Base-by-base conservation (phyloP, 2,329 filamentous ascomycete species). In the Arthroderma sp. region DNA sequence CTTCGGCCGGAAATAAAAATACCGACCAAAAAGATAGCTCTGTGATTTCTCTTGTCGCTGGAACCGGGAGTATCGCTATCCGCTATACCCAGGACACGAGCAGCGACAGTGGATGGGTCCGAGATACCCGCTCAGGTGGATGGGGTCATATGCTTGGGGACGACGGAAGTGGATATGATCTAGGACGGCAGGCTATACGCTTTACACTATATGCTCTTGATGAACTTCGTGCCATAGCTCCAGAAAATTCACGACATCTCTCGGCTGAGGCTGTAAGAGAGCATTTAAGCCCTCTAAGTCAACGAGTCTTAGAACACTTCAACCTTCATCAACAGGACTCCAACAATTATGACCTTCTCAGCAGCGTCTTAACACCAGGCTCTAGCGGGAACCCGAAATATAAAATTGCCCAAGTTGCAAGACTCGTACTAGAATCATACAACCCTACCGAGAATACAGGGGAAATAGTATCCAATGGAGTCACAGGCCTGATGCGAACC, bases 131-230 rank as follows among this genome's bases (percentile, higher is more conserved):
- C 3, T 56, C 57, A 4, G 67, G 67, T 2, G 68, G 68, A 8
- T 70, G 68, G 67, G 66, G 67, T 3, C 55, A 62, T 45, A 52
- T 68, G 4, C 53, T 70, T 1, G 66, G 67, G 1, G 68, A 71
- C 41, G 64, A 70, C 33, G 67, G 67, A 0, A 60, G 60, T 1
- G 67, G 64, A 2, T 69, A 61, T 48, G 57, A 59, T 1, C 63
- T 69, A 9, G 67, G 67, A 1, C 49, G 60, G 29, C 54, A 60
- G 41, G 65, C 58, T 0, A 51, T 66, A 8, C 57, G 61, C 8
- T 46, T 52, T 3, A 56, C 64, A 0, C 48, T 69, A n/a, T 47
- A 47, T 2, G 46, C 50, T 3, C 47, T 60, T 6, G 64, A 68
- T 42, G 45, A 55, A 2, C 46, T 52, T 9, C 45, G 41, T 4